These are phyloP conservation scores for Selenicereus undatus DNA, from an alignment of 148 eudicot genomes.

Conservation along the genomic window DNA sequence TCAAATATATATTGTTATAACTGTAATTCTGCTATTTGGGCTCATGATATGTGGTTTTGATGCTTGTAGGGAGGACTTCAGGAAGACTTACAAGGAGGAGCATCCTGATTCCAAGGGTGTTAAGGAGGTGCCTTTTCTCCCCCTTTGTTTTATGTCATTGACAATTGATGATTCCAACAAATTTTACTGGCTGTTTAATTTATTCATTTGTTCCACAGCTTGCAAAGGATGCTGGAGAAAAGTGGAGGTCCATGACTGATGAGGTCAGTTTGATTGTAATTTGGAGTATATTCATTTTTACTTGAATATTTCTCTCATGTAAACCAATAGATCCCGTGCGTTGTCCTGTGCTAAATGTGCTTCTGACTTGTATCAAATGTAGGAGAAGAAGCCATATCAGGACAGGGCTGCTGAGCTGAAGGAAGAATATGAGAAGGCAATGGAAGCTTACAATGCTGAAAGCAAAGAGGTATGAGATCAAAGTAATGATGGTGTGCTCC, in stretches of 20 bases:
- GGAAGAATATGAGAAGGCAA: conserved; percentile 55
- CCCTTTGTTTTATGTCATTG: not conserved
- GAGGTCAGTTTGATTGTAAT: conserved; percentile 42
- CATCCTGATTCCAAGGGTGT: conserved; percentile 72
- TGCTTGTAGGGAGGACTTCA: conserved; percentile 66
- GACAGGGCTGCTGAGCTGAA: conserved; percentile 80
- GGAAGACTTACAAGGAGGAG: conserved; percentile 67
- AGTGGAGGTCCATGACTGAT: conserved; percentile 78
- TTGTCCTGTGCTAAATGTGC: not conserved
- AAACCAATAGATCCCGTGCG: not conserved
- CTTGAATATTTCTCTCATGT: not conserved
- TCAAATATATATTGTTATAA: no score
- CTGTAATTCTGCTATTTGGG: not conserved
- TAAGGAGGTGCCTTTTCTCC: conserved; percentile 33
- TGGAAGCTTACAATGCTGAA: conserved; percentile 40
- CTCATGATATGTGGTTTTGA: not conserved
- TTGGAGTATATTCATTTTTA: not conserved
- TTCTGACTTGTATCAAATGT: not conserved
- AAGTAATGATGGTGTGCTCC: not conserved
- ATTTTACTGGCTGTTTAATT: not conserved
- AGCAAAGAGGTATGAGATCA: conserved; percentile 36
- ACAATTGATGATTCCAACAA: no score
- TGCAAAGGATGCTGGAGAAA: conserved; percentile 85
- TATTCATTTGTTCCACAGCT: conserved; percentile 31
- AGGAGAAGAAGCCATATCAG: conserved; percentile 71